Percentiles rank a stretch among this genome's conserved stretches.
Evolutionary conservation across 352 stramenopile genomes (phyloP).

Genomic region (Phytophthora uliginosa): DNA sequence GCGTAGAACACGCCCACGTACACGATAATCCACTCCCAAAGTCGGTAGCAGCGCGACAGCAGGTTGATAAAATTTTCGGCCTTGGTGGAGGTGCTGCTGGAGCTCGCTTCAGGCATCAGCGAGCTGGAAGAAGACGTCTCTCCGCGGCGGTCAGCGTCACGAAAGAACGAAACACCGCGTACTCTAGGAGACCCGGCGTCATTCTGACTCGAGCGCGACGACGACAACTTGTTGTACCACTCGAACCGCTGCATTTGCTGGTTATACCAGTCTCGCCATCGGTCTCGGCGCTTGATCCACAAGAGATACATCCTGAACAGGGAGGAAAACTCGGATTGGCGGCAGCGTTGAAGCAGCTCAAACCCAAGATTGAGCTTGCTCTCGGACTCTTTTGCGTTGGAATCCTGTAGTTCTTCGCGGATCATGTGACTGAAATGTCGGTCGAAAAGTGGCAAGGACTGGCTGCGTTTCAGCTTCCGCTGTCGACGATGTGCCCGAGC

Average conservation of each 20-base stretch:
- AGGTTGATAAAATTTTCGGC: conserved; percentile 68
- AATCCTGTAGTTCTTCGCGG: conserved; percentile 61
- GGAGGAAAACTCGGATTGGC: conserved; percentile 65
- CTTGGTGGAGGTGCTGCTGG: conserved; percentile 25
- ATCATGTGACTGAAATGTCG: conserved; percentile 69
- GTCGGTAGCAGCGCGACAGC: conserved; percentile 53
- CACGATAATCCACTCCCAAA: conserved; percentile 69
- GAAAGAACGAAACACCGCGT: conserved; percentile 14
- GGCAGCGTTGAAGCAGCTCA: conserved; percentile 60
- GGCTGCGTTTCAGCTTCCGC: conserved; percentile 65
- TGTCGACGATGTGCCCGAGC: conserved; percentile 30
- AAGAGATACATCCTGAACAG: conserved; percentile 60
- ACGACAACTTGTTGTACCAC: conserved; percentile 22
- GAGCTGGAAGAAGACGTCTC: conserved; percentile 6
- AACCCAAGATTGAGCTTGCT: conserved; percentile 70
- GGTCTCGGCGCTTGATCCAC: conserved; percentile 41
- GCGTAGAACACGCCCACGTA: conserved; percentile 67
- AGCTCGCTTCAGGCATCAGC: conserved; percentile 2
- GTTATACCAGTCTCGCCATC: conserved; percentile 19
- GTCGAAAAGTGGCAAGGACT: conserved; percentile 75
- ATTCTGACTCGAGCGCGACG: conserved; percentile 3
- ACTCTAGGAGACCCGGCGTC: background rate
- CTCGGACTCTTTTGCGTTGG: conserved; percentile 65
- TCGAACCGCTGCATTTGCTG: conserved; percentile 3
- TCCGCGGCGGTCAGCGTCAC: background rate